phyloP scores from a whole-genome alignment of 306 rosid genomes.

The Lagenaria siceraria region DNA sequence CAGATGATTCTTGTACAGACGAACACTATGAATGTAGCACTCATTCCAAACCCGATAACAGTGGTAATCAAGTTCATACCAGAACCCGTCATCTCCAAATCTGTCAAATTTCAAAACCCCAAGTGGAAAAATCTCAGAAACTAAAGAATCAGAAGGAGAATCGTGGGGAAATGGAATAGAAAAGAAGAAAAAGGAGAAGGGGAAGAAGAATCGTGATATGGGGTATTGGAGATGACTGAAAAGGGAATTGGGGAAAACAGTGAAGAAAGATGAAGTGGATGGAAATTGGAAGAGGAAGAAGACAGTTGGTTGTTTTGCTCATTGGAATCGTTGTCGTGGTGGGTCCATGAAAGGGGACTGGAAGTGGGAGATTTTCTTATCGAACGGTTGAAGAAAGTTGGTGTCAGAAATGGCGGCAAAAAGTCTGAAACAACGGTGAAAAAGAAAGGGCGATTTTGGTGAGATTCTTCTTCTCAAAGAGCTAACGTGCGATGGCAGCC shows the following conservation, averaged over 20 bases:
- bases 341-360: conserved; percentile 22
- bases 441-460: not conserved
- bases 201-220: conserved; percentile 32
- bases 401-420: conserved; percentile 8
- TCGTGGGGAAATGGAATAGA: not conserved
- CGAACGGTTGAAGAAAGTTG: not conserved
- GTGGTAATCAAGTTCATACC: conserved; percentile 62
- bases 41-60: conserved; percentile 80
- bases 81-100: conserved; percentile 27
- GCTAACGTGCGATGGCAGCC: not conserved
- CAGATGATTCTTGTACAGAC: conserved; percentile 91
- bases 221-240: conserved; percentile 35
- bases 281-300: conserved; percentile 26
- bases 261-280: conserved; percentile 8
- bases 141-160: not conserved
- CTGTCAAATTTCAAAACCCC: conserved; percentile 1
- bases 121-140: not conserved
- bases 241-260: conserved; percentile 4
- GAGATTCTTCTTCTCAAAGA: conserved; percentile 2
- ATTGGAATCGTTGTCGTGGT: conserved; percentile 39
- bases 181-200: not conserved
- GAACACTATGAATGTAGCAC: conserved; percentile 89
- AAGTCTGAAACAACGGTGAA: not conserved
- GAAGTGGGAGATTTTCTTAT: not conserved
- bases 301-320: conserved; percentile 20